Evolutionary conservation across 495 filamentous ascomycete species (phyloP).

Genomic region (Aspergillus incahuasiensis): DNA sequence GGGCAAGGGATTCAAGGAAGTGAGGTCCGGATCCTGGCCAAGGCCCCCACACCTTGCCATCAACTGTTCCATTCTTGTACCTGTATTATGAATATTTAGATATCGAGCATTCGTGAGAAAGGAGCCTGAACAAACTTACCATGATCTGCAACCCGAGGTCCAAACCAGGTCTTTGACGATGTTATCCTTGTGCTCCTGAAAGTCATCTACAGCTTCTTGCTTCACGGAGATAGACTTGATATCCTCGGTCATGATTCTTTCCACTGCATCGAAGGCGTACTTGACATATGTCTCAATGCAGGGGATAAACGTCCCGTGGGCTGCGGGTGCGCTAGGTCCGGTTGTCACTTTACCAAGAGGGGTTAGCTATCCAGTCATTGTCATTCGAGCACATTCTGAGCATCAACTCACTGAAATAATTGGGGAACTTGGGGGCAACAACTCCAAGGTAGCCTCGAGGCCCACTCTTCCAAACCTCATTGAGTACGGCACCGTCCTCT

Average conservation of each 20-base stretch:
- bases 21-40: slow-evolving; percentile 27
- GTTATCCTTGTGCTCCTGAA: slow-evolving; percentile 5
- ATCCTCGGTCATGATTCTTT: neutral
- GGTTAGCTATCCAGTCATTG: no score
- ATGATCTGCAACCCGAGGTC: neutral
- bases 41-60: neutral
- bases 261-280: neutral
- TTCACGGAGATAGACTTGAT: slow-evolving; percentile 1
- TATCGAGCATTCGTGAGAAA: slow-evolving; percentile 27
- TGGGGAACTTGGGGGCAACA: neutral
- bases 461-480: slow-evolving; percentile 17
- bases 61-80: neutral
- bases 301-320: slow-evolving; percentile 1
- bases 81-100: neutral
- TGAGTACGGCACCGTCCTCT: no score
- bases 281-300: neutral
- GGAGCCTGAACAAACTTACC: neutral
- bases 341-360: no score
- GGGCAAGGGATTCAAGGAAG: slow-evolving; percentile 47
- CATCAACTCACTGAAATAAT: no score
- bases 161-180: neutral
- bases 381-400: no score
- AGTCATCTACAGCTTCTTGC: neutral
- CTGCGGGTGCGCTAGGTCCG: slow-evolving; percentile 28
- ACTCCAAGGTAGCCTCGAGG: neutral